These are phyloP conservation scores for Lindgomyces ingoldianus DNA, from an alignment of 495 filamentous ascomycete species.

Conservation along the genomic window DNA sequence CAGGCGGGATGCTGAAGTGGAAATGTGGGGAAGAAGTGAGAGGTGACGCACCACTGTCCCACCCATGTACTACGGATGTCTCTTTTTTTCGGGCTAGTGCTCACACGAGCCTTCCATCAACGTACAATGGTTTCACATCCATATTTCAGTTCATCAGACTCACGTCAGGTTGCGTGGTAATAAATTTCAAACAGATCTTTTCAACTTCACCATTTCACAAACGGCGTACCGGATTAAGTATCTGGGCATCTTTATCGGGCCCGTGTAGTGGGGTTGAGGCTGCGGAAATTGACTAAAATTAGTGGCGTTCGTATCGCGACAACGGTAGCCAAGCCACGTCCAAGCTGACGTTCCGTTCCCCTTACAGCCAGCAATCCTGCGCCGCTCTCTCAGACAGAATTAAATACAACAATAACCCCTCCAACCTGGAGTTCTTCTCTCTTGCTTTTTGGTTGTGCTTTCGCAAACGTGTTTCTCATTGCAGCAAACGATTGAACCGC, in stretches of 20 bases:
- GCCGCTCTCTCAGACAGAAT: neutral
- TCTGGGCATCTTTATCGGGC: neutral
- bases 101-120: neutral
- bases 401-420: neutral
- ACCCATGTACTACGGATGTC: neutral
- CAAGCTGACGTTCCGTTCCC: neutral
- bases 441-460: neutral
- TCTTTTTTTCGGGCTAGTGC: too few relatives aligned
- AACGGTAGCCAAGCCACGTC: neutral
- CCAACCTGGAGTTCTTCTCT: neutral
- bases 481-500: neutral
- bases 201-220: too few relatives aligned
- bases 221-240: neutral
- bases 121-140: neutral
- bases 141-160: neutral
- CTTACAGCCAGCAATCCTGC: neutral
- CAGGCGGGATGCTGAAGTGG: neutral
- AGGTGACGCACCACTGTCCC: neutral
- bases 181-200: too few relatives aligned
- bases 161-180: neutral
- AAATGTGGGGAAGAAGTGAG: neutral
- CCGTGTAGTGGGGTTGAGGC: neutral
- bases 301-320: neutral
- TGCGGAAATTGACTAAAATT: neutral
- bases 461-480: neutral